phyloP scores from a whole-genome alignment of 2,329 filamentous ascomycete genomes.

The Botrytis squamosa region DNA sequence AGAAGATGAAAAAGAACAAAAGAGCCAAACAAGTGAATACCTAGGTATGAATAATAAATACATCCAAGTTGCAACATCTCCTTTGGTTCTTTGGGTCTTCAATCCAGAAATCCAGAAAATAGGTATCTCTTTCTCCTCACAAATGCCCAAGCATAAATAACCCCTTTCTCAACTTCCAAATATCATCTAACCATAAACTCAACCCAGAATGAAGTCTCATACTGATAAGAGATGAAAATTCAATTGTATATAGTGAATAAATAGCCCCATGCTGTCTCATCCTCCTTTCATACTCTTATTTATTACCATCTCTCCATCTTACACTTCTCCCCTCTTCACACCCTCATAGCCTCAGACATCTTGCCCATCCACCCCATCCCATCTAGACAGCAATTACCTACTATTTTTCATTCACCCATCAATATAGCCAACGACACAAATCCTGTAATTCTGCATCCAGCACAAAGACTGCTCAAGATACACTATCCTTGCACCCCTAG shows the following conservation, averaged over 20 bases:
- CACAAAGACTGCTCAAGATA: not conserved
- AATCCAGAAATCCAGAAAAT: not conserved
- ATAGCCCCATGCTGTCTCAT: rapidly evolving
- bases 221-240: not conserved
- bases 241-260: not conserved
- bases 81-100: not conserved
- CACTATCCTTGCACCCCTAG: not conserved
- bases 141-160: not conserved
- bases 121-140: not conserved
- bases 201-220: not conserved
- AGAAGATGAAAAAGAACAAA: not conserved
- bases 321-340: not conserved
- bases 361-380: not conserved
- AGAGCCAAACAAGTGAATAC: not conserved
- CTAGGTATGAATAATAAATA: not conserved
- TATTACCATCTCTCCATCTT: too few relatives aligned
- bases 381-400: not conserved
- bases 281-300: not conserved
- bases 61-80: not conserved
- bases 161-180: not conserved
- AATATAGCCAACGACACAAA: not conserved
- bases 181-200: not conserved
- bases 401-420: not conserved
- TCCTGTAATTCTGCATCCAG: not conserved
- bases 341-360: not conserved